Base-by-base conservation (phyloP, 176 grass and related monocot genomes). In the Musa troglodytarum region DNA sequence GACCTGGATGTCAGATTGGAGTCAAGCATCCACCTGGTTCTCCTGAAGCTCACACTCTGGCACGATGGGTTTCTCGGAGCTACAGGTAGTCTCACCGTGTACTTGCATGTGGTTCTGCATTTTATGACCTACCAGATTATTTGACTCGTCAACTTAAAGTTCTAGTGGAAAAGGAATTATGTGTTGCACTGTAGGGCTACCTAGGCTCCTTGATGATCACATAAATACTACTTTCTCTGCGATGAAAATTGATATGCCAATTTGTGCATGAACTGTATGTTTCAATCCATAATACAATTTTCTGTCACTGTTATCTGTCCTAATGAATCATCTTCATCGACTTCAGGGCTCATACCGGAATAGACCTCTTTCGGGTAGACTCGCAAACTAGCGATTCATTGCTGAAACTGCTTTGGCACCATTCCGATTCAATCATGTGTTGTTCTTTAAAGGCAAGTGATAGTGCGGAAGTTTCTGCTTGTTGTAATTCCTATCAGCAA, bases 391-490 rank as follows among this genome's bases (percentile, higher is more conserved):
- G 52, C 0, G 86, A 97, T 14, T 75, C 78, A 68, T 74, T 89
- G 63, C 76, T 97, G 55, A 92, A 81, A 72, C 79, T 86, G 1
- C 78, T 97, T 56, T 97, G 93, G 93, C 86, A 93, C 17, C 93
- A 97, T 80, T 84, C 71, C 2, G 93, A 97, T 0, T 81, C 93
- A 0, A 87, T 97, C 67, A 76, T 97, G 23, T 93, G 93, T 64
- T 97, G 93, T 55, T 90, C 93, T 65, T 68, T 97, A 65, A 93
- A 97, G 93, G 93, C 81, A 62, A 87, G n/a, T 63, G 6, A 8
- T 15, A 68, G 1, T 68, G 1, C 49, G 28, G 34, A 43, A 43
- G 34, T 43, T 43, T 43, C 34, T 43, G 3, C 34, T 43, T 43
- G 6, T 43, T 43, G 34, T 43, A 43, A 6, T 43, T 43, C 6